Percentiles rank a stretch among this genome's conserved stretches.
Evolutionary conservation across 495 filamentous ascomycete species (phyloP).

Genomic region (Schizothecium vesticola): DNA sequence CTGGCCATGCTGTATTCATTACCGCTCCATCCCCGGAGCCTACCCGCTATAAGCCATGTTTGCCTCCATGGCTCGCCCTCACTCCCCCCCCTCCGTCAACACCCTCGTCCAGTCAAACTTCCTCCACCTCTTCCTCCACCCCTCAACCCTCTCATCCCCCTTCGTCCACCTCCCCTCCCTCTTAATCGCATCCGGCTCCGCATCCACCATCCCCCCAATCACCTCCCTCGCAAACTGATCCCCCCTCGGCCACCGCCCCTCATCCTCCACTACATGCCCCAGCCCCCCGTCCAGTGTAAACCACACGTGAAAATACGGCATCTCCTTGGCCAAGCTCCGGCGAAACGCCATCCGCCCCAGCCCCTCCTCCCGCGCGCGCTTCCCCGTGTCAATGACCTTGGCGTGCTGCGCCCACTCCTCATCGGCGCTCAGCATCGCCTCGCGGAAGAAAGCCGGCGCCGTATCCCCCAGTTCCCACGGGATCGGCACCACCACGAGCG

Average conservation of each 20-base stretch:
- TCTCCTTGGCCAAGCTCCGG: conserved; percentile 80
- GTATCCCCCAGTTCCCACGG: conserved; percentile 83
- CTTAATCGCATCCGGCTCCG: conserved; percentile 77
- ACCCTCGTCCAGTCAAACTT: conserved; percentile 96
- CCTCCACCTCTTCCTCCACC: conserved; percentile 78
- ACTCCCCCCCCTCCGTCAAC: conserved; percentile 40
- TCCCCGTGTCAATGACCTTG: conserved; percentile 85
- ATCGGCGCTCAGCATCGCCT: conserved; percentile 82
- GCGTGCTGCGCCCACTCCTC: conserved; percentile 94
- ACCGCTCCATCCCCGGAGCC: background rate
- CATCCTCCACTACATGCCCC: conserved; percentile 89
- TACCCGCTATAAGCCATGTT: too few species aligned
- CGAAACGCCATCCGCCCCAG: conserved; percentile 80
- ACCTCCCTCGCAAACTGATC: conserved; percentile 92
- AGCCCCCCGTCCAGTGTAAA: conserved; percentile 88
- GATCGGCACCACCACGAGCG: conserved; percentile 79
- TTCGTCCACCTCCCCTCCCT: conserved; percentile 86
- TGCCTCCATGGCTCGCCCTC: background rate
- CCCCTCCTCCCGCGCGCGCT: conserved; percentile 57
- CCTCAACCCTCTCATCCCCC: conserved; percentile 65
- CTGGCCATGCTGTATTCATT: background rate
- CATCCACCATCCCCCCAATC: conserved; percentile 88
- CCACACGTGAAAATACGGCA: conserved; percentile 99
- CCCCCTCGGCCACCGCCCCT: conserved; percentile 79
- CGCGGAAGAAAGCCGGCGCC: conserved; percentile 90